Percentiles rank a stretch among this genome's conserved stretches.
Evolutionary conservation across 2,329 filamentous ascomycete genomes (phyloP).

Genomic region (Sporothrix phasma): DNA sequence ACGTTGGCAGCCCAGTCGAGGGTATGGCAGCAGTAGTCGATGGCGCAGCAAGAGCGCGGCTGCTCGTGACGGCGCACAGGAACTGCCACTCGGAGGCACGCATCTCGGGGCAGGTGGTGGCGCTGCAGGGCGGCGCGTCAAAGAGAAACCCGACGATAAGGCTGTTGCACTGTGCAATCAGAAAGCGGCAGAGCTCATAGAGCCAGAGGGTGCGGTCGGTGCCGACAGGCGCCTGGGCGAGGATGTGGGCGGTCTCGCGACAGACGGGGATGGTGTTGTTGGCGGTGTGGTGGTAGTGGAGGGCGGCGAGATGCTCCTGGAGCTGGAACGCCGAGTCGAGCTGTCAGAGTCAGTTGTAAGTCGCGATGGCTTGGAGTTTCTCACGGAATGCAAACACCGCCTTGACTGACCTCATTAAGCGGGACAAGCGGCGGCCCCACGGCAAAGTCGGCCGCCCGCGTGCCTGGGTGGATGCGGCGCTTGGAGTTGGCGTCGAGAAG

Average conservation of each 20-base stretch:
- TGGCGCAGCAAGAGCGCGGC: conserved; percentile 93
- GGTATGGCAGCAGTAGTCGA: conserved; percentile 98
- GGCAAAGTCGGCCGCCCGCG: conserved; percentile 85
- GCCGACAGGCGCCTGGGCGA: conserved; percentile 70
- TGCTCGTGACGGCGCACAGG: conserved; percentile 95
- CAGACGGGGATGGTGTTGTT: conserved; percentile 61
- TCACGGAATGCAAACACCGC: too few species aligned
- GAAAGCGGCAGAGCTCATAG: conserved; percentile 93
- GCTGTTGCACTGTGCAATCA: conserved; percentile 88
- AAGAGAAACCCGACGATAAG: conserved; percentile 89
- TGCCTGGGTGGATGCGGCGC: conserved; percentile 83
- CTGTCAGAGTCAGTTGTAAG: conserved; percentile 35
- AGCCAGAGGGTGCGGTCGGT: conserved; percentile 88
- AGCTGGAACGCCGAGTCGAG: conserved; percentile 96
- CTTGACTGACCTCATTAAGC: conserved; percentile 58
- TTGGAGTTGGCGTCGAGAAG: conserved; percentile 63
- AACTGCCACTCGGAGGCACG: conserved; percentile 98
- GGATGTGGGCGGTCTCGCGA: conserved; percentile 60
- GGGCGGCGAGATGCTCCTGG: conserved; percentile 89
- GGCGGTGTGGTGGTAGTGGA: conserved; percentile 71
- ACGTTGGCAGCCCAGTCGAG: conserved; percentile 96
- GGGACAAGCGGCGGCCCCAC: conserved; percentile 82
- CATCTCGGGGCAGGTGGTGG: conserved; percentile 91
- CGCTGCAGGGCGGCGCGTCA: conserved; percentile 80
- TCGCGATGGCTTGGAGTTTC: not conserved